These are phyloP conservation scores for Dacryopinax primogenitus DNA, from an alignment of 768 basidiomycete genomes.

Conservation along the genomic window DNA sequence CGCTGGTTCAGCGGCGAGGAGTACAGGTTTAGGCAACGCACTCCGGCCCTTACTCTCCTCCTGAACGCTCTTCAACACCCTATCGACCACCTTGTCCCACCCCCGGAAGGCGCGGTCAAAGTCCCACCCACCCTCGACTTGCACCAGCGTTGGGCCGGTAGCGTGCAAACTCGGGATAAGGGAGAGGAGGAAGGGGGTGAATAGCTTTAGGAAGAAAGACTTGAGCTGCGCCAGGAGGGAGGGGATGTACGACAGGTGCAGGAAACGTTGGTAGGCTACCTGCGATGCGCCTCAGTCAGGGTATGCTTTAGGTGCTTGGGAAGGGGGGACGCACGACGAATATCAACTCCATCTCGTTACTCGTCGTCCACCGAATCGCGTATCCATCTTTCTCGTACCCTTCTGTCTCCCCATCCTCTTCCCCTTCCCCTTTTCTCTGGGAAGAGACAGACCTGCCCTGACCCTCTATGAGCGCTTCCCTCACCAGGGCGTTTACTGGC, in stretches of 20 bases:
- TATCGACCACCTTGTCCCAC: slow-evolving; percentile 74
- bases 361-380: slow-evolving; percentile 85
- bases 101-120: slow-evolving; percentile 57
- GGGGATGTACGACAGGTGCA: slow-evolving; percentile 88
- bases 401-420: slow-evolving; percentile 31
- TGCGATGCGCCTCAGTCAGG: slow-evolving; percentile 24
- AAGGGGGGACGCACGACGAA: slow-evolving; percentile 60
- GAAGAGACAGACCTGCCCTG: slow-evolving; percentile 38
- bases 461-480: slow-evolving; percentile 88
- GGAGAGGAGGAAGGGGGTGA: slow-evolving; percentile 66
- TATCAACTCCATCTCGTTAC: slow-evolving; percentile 90
- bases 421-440: slow-evolving; percentile 10
- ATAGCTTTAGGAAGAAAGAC: slow-evolving; percentile 72
- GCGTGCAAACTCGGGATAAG: slow-evolving; percentile 76
- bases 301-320: background rate
- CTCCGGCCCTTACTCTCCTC: slow-evolving; percentile 49
- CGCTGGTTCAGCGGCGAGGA: no score
- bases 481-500: slow-evolving; percentile 77
- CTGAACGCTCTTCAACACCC: slow-evolving; percentile 58
- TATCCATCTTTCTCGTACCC: slow-evolving; percentile 91
- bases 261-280: slow-evolving; percentile 94
- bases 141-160: slow-evolving; percentile 32
- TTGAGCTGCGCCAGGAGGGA: slow-evolving; percentile 72
- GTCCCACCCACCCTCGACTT: slow-evolving; percentile 43
- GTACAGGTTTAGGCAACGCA: background rate